Percentiles rank a stretch among this genome's conserved stretches.
Evolutionary conservation across 2,329 filamentous ascomycete genomes (phyloP).

Genomic region (Sporothrix pallida): DNA sequence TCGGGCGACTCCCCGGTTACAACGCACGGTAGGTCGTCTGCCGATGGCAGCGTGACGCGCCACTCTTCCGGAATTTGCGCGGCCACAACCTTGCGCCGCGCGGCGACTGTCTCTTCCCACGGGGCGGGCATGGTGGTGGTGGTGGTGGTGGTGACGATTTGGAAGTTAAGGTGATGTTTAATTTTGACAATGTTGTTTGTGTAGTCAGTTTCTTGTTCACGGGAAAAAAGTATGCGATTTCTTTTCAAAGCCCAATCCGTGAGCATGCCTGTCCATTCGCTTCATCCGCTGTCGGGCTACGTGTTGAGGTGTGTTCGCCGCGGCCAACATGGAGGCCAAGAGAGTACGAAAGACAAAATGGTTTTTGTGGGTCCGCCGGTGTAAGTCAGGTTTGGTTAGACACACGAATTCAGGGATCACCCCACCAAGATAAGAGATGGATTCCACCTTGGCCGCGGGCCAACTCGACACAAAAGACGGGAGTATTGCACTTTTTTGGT

Average conservation of each 20-base stretch:
- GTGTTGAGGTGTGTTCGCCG: not conserved
- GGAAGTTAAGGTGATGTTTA: not conserved
- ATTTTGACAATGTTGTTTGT: too few relatives aligned
- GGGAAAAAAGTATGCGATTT: not conserved
- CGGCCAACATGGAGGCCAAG: not conserved
- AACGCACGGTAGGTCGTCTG: not conserved
- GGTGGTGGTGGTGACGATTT: not conserved
- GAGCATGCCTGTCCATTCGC: not conserved
- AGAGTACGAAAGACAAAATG: too few relatives aligned
- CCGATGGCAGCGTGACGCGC: not conserved
- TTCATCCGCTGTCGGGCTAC: not conserved
- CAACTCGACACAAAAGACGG: too few relatives aligned
- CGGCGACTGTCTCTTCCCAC: not conserved
- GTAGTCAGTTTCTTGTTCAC: not conserved
- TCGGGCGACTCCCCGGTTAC: not conserved
- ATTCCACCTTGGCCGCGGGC: too few relatives aligned
- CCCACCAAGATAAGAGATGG: too few relatives aligned
- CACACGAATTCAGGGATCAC: too few relatives aligned
- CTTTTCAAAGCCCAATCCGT: too few relatives aligned
- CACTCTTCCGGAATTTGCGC: not conserved
- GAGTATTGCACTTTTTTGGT: too few relatives aligned
- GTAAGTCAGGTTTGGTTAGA: too few relatives aligned
- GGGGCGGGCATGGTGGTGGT: not conserved
- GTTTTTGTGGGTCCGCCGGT: too few relatives aligned
- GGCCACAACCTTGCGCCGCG: constrained; percentile 4